Percentiles rank a stretch among this genome's conserved stretches.
These are phyloP conservation scores for Breviolum minutum DNA, from an alignment of 73 alveolate genomes.

Conservation along the genomic window DNA sequence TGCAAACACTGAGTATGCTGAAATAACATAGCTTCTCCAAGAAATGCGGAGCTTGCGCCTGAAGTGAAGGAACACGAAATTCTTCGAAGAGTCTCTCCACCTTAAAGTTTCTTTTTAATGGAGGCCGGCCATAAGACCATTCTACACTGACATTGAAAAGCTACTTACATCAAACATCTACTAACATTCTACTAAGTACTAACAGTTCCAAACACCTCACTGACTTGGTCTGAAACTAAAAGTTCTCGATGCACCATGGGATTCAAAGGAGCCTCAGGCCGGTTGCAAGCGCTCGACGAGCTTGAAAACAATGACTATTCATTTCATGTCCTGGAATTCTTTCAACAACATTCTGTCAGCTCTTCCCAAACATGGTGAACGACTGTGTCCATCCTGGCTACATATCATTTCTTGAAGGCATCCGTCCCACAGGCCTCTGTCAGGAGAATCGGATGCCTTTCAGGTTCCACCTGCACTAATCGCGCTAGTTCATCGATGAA, in stretches of 20 bases:
- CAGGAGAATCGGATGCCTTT: constrained; percentile 35
- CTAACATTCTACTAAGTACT: background rate
- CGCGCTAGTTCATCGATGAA: no score
- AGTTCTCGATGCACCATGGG: constrained; percentile 83
- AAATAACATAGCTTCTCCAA: no score
- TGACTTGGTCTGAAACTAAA: background rate
- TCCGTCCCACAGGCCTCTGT: background rate
- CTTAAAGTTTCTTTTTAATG: background rate
- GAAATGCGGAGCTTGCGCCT: background rate
- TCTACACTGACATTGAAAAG: background rate
- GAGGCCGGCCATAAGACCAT: background rate
- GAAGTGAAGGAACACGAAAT: constrained; percentile 61
- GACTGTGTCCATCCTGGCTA: no score
- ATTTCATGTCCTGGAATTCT: no score
- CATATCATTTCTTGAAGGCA: no score
- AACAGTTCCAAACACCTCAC: background rate
- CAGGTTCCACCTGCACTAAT: background rate
- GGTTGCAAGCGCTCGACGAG: no score
- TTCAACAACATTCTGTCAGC: no score
- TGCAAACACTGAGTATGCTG: no score
- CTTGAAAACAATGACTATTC: no score
- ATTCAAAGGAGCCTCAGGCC: constrained; percentile 54
- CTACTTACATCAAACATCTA: background rate
- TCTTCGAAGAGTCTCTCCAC: constrained; percentile 81
- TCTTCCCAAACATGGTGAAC: no score